phyloP scores from a whole-genome alignment of 306 rosid species.

The Spatholobus suberectus region DNA sequence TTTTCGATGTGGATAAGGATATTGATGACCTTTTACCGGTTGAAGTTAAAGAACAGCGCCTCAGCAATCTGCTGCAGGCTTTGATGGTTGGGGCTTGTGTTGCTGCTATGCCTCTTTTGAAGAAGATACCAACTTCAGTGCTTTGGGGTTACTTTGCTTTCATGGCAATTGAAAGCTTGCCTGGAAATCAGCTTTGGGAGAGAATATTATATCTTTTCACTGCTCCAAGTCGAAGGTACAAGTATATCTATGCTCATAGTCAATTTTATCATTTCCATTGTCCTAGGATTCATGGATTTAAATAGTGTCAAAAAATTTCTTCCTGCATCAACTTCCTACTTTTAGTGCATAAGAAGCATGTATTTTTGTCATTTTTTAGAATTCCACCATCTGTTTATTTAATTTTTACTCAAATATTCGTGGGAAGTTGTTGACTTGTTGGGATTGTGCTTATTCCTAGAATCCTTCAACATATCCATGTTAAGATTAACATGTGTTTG shows the following conservation, averaged over 20 bases:
- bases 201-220: conserved; percentile 80
- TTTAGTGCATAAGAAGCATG: not conserved
- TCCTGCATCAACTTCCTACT: not conserved
- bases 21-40: conserved; percentile 77
- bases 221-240: conserved; percentile 87
- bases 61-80: conserved; percentile 88
- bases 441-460: not conserved
- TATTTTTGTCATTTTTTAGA: not conserved
- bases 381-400: not conserved
- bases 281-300: conserved; percentile 25
- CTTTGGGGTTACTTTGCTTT: conserved; percentile 95
- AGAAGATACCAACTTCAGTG: conserved; percentile 84
- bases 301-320: not conserved
- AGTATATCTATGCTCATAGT: conserved; percentile 54
- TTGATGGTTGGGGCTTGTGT: conserved; percentile 71
- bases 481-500: not conserved
- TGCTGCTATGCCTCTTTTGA: conserved; percentile 89
- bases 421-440: not conserved
- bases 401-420: not conserved
- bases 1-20: conserved; percentile 78
- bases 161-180: conserved; percentile 95
- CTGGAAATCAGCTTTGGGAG: conserved; percentile 93
- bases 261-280: conserved; percentile 6
- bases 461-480: not conserved
- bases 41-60: conserved; percentile 87